Base-by-base conservation (phyloP, 495 filamentous ascomycete species). In the Penicillium atrosanguineum region DNA sequence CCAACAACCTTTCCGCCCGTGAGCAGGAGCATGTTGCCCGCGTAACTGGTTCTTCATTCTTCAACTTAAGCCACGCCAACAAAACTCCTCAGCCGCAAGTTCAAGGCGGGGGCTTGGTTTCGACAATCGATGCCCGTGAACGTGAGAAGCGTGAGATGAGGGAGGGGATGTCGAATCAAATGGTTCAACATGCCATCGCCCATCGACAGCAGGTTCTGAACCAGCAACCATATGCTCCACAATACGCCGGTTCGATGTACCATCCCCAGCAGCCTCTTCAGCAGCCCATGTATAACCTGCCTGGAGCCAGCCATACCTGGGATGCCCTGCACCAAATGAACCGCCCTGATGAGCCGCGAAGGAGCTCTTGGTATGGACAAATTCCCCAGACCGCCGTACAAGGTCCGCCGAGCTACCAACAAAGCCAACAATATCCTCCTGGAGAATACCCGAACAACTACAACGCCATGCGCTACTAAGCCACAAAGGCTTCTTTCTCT, bases 11-110 rank as follows among this genome's bases (percentile, higher is more conserved):
- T 18, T 93, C 91, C 15, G 93, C 93, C n/a, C 87, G 89, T 7
- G 93, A 97, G 67, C 93, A 96, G 63, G 90, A 96, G 66, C 87
- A 95, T 62, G 85, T 97, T 26, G 89, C 93, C n/a, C 83, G 90
- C 29, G 77, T 89, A 54, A 96, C 93, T 7, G 89, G 89, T 0
- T 87, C 85, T 1, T 87, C 93, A 3, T 78, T 97, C 55, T 84
- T 95, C 59, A 86, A 85, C 31, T 74, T 94, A 64, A 82, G 83
- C 19, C 68, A 59, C 19, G 77, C 82, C 11, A 81, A 76, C 29
- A 75, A 70, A 29, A 75, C 73, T 50, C 66, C 73, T 0, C 60
- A 58, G 15, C 48, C 68, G 7, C 68, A 72, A 16, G 76, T 79
- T 36, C 74, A 79, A 28, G 74, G 79, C 16, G 75, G 64, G 41